A percentile compares a stretch with the other conserved stretches of the same genome.
Conservation (phyloP, 495 filamentous ascomycete genomes). For the Filosporella fistucella region DNA sequence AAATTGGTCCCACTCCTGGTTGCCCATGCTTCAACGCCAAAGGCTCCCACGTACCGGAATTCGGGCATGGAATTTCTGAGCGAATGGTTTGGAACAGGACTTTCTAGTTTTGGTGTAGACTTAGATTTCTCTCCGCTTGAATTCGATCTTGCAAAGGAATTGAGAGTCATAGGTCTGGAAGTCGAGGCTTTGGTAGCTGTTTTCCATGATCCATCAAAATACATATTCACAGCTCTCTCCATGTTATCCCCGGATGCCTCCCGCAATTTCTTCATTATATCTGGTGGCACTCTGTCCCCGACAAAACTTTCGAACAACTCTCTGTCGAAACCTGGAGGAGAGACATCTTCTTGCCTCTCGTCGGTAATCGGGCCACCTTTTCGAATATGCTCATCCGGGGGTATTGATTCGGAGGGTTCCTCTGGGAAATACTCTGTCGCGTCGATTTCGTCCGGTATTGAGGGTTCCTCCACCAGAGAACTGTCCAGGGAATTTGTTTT, state of each 20-base stretch:
- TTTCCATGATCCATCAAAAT: slow-evolving; percentile 92
- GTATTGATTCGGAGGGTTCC: neutral
- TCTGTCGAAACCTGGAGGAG: slow-evolving; percentile 51
- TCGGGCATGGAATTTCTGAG: slow-evolving; percentile 42
- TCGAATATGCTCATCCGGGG: neutral
- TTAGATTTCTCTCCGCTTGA: slow-evolving; percentile 5
- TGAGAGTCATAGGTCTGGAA: slow-evolving; percentile 10
- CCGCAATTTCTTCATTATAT: slow-evolving; percentile 46
- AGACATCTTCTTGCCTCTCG: no score
- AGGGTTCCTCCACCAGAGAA: slow-evolving; percentile 14
- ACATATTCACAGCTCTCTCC: slow-evolving; percentile 75
- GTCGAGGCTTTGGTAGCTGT: neutral
- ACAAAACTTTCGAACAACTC: slow-evolving; percentile 66
- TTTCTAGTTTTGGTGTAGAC: slow-evolving; percentile 12
- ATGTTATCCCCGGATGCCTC: slow-evolving; percentile 57
- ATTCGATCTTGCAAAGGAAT: slow-evolving; percentile 17
- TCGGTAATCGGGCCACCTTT: neutral
- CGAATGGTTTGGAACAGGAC: slow-evolving; percentile 12
- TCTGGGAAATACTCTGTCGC: slow-evolving; percentile 4
- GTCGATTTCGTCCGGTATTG: slow-evolving; percentile 19
- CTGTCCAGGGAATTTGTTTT: slow-evolving; percentile 28
- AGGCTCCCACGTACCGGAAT: slow-evolving; percentile 80
- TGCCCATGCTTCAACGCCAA: slow-evolving; percentile 88
- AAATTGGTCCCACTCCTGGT: slow-evolving; percentile 77
- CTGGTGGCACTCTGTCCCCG: slow-evolving; percentile 54